Base-by-base conservation (phyloP, 192 early-diverging fungal species). In the Entomortierella chlamydospora region DNA sequence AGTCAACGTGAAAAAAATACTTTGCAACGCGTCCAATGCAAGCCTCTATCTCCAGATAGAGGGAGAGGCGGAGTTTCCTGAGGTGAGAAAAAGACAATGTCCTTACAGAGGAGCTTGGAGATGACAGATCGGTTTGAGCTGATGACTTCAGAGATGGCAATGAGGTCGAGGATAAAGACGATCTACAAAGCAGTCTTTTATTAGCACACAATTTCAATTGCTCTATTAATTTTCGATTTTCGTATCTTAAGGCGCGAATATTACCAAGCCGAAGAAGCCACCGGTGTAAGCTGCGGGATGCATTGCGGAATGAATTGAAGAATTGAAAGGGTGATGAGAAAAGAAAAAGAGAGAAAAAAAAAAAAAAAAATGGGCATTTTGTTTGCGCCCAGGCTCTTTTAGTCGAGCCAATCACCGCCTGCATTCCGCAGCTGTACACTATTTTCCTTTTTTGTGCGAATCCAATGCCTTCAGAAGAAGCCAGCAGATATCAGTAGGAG, bases 81-180 rank as follows among this genome's bases (percentile, higher is more conserved):
- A 37, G 34, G 10, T 51, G 37, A 58, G 13, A 58, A 39, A 39
- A 37, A 58, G 34, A 29, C 8, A 29, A n/a, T n/a, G n/a, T 41
- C 4, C 68, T 64, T 76, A 76, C 73, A 90, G n/a, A 82, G 71
- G 13, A 90, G 50, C 73, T 90, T 90, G 60, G 79, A 83, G 18
- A 34, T 23, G 26, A 84, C 60, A 18, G 71, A 53, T 28, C 87
- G 81, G 47, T 53, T 83, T 10, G 84, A 86, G 76, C 83, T 84
- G 64, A 90, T 57, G 20, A 87, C 80, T 54, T 90, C 89, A 59
- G 87, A 85, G 61, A 90, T 81, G 29, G 83, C 87, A 65, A 90
- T 85, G 25, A 90, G 70, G 57, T 90, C 89, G 28, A 90, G 70
- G 47, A 87, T 84, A 20, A 90, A 72, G 43, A 88, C 54, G 43